Evolutionary conservation across 352 stramenopile genomes (phyloP).

Genomic region (Salisapilia sapeloensis): DNA sequence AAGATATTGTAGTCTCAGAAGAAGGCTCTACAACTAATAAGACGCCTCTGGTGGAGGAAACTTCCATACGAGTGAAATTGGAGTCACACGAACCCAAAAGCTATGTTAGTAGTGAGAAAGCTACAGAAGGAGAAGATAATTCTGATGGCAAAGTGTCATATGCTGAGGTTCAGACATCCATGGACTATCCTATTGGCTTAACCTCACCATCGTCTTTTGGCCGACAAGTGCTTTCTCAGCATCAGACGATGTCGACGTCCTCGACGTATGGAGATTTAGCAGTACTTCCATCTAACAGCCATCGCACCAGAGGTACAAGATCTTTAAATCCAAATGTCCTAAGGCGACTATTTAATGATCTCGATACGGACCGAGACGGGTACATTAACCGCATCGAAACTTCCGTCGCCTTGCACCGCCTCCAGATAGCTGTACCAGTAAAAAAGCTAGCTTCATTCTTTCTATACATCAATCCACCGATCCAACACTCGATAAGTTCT

Average conservation of each 20-base stretch:
- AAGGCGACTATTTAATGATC: conserved; percentile 57
- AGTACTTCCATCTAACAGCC: conserved; percentile 4
- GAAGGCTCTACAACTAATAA: too few relatives aligned
- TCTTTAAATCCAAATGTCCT: conserved; percentile 33
- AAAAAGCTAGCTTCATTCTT: conserved; percentile 54
- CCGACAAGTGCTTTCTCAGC: conserved; percentile 50
- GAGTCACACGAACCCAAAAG: too few relatives aligned
- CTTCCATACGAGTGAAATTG: too few relatives aligned
- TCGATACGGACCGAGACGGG: conserved; percentile 49
- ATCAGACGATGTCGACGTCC: conserved; percentile 37
- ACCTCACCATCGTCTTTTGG: conserved; percentile 41
- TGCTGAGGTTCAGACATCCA: too few relatives aligned
- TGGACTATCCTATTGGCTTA: too few relatives aligned
- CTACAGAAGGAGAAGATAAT: too few relatives aligned
- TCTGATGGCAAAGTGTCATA: too few relatives aligned
- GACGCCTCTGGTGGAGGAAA: too few relatives aligned
- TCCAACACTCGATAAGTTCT: too few relatives aligned
- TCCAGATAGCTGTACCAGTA: conserved; percentile 42
- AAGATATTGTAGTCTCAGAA: too few relatives aligned
- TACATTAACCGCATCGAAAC: conserved; percentile 55
- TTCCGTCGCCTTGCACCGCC: conserved; percentile 48
- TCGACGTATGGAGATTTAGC: conserved; percentile 29
- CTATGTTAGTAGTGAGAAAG: too few relatives aligned
- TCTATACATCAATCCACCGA: conserved; percentile 15
- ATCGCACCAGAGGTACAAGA: conserved; percentile 1